Conservation (phyloP, 805 yeast genomes). For the Schizosaccharomyces octosporus region DNA sequence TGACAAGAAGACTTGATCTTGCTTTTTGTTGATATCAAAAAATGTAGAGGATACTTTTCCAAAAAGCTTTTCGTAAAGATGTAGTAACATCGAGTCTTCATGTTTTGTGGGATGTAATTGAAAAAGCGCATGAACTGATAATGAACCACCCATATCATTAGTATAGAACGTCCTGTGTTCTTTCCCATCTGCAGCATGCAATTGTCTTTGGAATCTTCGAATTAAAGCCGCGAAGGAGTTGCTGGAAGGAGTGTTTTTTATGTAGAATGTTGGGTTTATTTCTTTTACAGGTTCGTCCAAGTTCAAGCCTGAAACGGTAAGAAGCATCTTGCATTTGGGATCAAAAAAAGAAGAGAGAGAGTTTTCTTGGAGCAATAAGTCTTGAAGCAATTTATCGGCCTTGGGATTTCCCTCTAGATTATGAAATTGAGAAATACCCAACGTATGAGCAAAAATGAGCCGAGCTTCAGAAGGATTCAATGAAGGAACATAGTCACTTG, state of each 20-base stretch:
- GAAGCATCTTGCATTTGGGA: not conserved
- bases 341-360: not conserved
- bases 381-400: not conserved
- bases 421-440: conserved; percentile 9
- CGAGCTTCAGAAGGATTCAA: conserved; percentile 34
- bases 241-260: not conserved
- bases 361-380: not conserved
- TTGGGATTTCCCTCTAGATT: conserved; percentile 4
- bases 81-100: too few species aligned
- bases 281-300: not conserved
- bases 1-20: not conserved
- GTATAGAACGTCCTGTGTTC: not conserved
- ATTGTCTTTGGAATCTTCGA: not conserved
- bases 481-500: conserved; percentile 5
- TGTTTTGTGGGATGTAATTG: not conserved
- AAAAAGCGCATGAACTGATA: not conserved
- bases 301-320: not conserved
- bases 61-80: not conserved
- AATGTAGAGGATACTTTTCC: not conserved
- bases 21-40: not conserved
- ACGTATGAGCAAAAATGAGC: conserved; percentile 28
- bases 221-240: not conserved
- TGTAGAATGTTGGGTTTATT: not conserved
- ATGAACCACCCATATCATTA: not conserved
- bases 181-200: not conserved